Conservation (phyloP, 768 basidiomycete species). For the Pleurotus tuoliensis region DNA sequence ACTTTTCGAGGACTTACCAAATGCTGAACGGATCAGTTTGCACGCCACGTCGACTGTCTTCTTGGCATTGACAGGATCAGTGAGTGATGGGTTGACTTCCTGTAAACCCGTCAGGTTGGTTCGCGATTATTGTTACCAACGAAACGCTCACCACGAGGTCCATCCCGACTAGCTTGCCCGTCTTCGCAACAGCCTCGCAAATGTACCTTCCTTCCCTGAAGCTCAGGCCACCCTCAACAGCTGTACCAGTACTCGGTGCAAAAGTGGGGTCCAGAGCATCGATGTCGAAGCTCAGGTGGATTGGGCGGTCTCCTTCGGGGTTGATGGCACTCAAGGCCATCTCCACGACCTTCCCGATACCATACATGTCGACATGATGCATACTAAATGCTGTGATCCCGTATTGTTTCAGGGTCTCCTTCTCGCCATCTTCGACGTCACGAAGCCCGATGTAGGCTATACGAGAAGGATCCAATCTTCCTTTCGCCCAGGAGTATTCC, state of each 20-base stretch:
- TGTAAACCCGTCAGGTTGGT: slow-evolving; percentile 18
- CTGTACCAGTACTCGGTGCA: slow-evolving; percentile 71
- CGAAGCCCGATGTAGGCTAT: slow-evolving; percentile 77
- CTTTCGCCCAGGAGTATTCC: slow-evolving; percentile 29
- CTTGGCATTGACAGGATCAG: slow-evolving; percentile 50
- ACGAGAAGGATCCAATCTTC: slow-evolving; percentile 47
- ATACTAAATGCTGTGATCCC: slow-evolving; percentile 61
- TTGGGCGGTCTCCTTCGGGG: slow-evolving; percentile 57
- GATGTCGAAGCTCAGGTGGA: slow-evolving; percentile 78
- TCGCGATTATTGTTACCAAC: no score
- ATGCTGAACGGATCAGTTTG: slow-evolving; percentile 57
- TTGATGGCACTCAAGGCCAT: slow-evolving; percentile 78
- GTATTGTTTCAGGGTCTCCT: slow-evolving; percentile 56
- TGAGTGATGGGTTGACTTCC: slow-evolving; percentile 76
- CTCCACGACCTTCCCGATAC: slow-evolving; percentile 73
- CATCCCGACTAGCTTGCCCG: slow-evolving; percentile 66
- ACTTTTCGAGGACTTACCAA: slow-evolving; percentile 36
- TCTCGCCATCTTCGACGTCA: slow-evolving; percentile 70
- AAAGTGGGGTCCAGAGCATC: slow-evolving; percentile 72
- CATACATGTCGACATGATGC: slow-evolving; percentile 66
- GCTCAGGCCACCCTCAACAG: slow-evolving; percentile 73
- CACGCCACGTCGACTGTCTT: slow-evolving; percentile 75
- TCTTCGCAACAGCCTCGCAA: slow-evolving; percentile 71
- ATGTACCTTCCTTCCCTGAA: slow-evolving; percentile 82
- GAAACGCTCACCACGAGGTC: slow-evolving; percentile 63